A percentile compares a stretch with the other conserved stretches of the same genome.
These are phyloP conservation scores for Rhodomyrtus psidioides DNA, from an alignment of 441 rosid genomes.

Conservation along the genomic window DNA sequence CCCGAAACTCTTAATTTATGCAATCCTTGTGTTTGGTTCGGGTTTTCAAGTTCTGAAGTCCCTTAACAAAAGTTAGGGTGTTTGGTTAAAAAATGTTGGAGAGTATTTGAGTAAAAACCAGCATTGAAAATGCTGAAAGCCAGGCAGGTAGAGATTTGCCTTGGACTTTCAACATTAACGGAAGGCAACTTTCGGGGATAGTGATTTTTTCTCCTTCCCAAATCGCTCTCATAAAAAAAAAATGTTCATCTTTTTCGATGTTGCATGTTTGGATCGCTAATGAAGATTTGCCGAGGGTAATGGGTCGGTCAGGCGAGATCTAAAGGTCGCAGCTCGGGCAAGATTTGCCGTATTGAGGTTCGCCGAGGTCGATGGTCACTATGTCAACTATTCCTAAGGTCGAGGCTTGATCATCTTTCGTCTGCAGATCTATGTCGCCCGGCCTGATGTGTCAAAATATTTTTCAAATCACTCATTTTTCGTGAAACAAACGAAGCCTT, in stretches of 20 bases:
- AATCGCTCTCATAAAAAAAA: neutral
- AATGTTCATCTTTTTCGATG: accelerated
- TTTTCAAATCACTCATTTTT: no score
- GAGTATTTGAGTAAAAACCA: accelerated
- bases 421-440: neutral
- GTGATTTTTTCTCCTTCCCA: neutral
- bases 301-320: neutral
- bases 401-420: neutral
- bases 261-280: accelerated
- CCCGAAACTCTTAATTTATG: neutral
- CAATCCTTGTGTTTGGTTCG: neutral
- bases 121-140: accelerated
- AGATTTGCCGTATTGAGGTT: neutral
- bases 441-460: no score
- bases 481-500: no score
- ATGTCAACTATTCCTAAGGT: accelerated
- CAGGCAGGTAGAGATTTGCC: neutral
- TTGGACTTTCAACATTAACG: no score
- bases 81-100: neutral
- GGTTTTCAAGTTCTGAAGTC: neutral
- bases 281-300: neutral
- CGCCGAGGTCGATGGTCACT: neutral
- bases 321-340: accelerated
- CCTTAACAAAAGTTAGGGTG: neutral
- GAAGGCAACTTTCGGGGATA: no score